A percentile compares a stretch with the other conserved stretches of the same genome.
These are phyloP conservation scores for Sporobolomyces phaffii DNA, from an alignment of 768 basidiomycete species.

Conservation along the genomic window DNA sequence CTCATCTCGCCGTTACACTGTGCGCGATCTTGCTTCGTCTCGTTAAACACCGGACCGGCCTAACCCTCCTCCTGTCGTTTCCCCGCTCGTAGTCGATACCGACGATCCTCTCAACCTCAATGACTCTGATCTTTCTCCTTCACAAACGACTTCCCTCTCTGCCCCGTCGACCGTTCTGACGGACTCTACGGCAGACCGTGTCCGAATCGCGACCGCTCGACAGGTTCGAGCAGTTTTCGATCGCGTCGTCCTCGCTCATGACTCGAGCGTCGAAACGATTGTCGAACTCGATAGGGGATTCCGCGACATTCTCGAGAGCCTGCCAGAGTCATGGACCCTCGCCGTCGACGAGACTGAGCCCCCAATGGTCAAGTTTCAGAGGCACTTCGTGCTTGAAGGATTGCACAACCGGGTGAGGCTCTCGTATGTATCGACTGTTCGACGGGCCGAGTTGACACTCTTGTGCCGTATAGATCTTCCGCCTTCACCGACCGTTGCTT, in stretches of 20 bases:
- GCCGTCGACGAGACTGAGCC: conserved; percentile 26
- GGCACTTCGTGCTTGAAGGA: conserved; percentile 37
- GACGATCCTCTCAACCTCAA: conserved; percentile 39
- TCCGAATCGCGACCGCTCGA: conserved; percentile 35
- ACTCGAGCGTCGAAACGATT: conserved; percentile 16
- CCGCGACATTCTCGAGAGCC: conserved; percentile 29
- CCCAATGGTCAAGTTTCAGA: conserved; percentile 36
- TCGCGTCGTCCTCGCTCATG: conserved; percentile 22
- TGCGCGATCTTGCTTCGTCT: no score
- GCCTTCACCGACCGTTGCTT: conserved; percentile 33
- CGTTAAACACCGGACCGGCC: no score
- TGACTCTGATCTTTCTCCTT: conserved; percentile 31
- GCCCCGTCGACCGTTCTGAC: conserved; percentile 32
- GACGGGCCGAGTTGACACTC: neutral
- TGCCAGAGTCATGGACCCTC: conserved; percentile 35
- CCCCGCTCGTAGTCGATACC: conserved; percentile 34
- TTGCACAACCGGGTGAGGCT: conserved; percentile 30
- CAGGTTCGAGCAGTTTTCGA: conserved; percentile 38
- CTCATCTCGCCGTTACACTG: conserved; percentile 30
- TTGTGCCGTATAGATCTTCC: conserved; percentile 25
- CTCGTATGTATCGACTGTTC: no score
- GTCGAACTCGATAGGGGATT: conserved; percentile 38
- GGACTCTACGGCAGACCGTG: conserved; percentile 35
- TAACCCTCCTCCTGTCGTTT: conserved; percentile 18
- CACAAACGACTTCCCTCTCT: conserved; percentile 14